Evolutionary conservation across 805 yeast genomes (phyloP), one percentile per base, ranked within the genome.

Genomic region (Wickerhamiella vanderwaltii): DNA sequence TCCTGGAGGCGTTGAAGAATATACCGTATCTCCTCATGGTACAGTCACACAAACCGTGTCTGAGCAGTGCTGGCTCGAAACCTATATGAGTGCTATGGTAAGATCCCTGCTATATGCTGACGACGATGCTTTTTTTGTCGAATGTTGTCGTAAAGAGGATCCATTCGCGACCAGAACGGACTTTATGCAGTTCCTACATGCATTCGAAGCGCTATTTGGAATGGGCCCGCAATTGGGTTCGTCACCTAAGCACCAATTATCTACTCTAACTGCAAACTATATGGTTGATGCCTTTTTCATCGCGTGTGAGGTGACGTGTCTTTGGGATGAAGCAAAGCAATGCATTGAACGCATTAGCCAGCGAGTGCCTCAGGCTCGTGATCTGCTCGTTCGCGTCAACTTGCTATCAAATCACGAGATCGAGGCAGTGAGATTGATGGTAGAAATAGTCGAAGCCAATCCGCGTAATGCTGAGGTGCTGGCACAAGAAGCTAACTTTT

Each of bases 141-240:
- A 86, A 7, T 94, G 87, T 56, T 79, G 91, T 29, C 72, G 95
- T 49, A 75, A 79, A 45, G 67, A 84, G 43, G 80, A 85, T 52
- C 96, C 96, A 4, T 71, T 91, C 46, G 55, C 67, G 20, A 62
- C 61, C 24, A 62, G 64, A 7, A 68, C 64, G 23, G 60, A 67
- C 11, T 75, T 79, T 2, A 62, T 63, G 41, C 58, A 61, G 40
- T 84, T 84, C 55, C 57, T 83, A 41, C 62, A 63, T 17, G 82
- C 77, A 1, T 81, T 81, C 56, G 85, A 78, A 57, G 56, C 61
- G 40, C 67, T 85, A 45, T 85, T 79, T 55, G 64, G 63, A 50
- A 69, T 71, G 25, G 94, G 94, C 11, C 68, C 74, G 17, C 71
- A 67, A 45, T 56, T 80, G 36, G 95, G 95, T 3, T 68, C 76